phyloP scores from a whole-genome alignment of 129 eudicot species.

The Flaveria sonorensis region DNA sequence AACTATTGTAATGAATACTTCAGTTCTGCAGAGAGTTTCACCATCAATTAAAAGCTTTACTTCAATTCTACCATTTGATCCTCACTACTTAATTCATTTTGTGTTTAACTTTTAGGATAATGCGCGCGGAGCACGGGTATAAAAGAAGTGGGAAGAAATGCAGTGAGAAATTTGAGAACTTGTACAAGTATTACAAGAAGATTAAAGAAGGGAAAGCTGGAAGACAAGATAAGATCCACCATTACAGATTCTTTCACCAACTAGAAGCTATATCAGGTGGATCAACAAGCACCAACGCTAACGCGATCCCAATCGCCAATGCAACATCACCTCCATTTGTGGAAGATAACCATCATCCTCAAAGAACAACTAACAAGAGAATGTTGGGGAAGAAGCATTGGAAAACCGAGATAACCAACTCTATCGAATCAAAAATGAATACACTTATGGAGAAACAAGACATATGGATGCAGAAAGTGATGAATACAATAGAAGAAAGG shows the following conservation, averaged over 20 bases:
- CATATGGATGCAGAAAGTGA: constrained; percentile 74
- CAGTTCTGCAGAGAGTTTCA: neutral
- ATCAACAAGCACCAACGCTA: constrained; percentile 28
- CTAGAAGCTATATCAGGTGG: constrained; percentile 91
- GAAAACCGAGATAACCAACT: constrained; percentile 69
- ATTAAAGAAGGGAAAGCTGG: constrained; percentile 96
- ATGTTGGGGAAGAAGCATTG: constrained; percentile 54
- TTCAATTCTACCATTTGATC: neutral
- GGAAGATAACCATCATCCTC: constrained; percentile 14
- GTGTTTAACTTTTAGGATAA: constrained; percentile 51
- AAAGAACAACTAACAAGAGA: constrained; percentile 26
- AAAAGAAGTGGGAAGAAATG: constrained; percentile 96
- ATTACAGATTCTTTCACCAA: constrained; percentile 88
- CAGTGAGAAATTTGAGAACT: constrained; percentile 94
- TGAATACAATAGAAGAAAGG: constrained; percentile 70
- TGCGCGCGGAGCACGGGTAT: constrained; percentile 87
- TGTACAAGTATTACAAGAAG: constrained; percentile 97
- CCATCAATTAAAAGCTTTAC: neutral
- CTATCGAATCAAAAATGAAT: constrained; percentile 69
- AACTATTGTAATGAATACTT: neutral
- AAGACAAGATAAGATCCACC: constrained; percentile 75
- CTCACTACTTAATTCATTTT: neutral
- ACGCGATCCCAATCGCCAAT: constrained; percentile 21
- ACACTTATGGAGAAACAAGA: constrained; percentile 91
- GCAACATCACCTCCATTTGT: constrained; percentile 35